phyloP scores from a whole-genome alignment of 495 filamentous ascomycete species.

The Barbatosphaeria neglecta region DNA sequence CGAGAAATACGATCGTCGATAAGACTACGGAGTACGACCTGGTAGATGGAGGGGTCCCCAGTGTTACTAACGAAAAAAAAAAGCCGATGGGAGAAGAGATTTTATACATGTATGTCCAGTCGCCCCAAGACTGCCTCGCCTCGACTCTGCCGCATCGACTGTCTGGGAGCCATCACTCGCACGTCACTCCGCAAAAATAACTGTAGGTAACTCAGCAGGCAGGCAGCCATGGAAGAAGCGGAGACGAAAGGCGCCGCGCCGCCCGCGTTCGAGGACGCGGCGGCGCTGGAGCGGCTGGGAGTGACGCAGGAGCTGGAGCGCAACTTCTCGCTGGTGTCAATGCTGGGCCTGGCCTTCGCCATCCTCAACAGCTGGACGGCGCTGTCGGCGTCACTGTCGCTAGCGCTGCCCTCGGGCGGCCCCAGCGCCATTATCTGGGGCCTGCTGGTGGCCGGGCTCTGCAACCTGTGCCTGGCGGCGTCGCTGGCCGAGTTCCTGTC shows the following conservation, averaged over 20 bases:
- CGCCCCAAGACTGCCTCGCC: no score
- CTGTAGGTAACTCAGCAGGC: background rate
- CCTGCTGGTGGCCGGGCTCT: conserved; percentile 56
- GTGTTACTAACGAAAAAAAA: no score
- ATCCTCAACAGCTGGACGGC: conserved; percentile 52
- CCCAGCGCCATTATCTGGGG: conserved; percentile 48
- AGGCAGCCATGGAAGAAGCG: background rate
- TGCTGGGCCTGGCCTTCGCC: conserved; percentile 49
- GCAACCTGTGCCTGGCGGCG: conserved; percentile 58
- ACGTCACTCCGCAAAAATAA: no score
- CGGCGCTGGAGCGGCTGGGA: conserved; percentile 44
- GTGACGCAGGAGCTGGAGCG: conserved; percentile 50
- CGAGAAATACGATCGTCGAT: no score
- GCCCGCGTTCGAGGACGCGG: conserved; percentile 22
- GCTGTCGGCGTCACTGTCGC: conserved; percentile 39
- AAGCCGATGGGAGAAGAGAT: no score
- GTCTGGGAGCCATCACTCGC: no score
- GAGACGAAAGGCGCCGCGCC: background rate
- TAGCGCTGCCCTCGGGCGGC: conserved; percentile 42
- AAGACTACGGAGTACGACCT: no score
- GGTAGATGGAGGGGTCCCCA: no score
- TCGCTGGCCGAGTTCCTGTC: conserved; percentile 64
- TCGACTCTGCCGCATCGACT: no score
- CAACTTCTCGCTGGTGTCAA: conserved; percentile 44
- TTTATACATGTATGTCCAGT: no score